phyloP scores from a whole-genome alignment of 1,284 basidiomycete genomes.

The Filobasidium uniguttulatum region DNA sequence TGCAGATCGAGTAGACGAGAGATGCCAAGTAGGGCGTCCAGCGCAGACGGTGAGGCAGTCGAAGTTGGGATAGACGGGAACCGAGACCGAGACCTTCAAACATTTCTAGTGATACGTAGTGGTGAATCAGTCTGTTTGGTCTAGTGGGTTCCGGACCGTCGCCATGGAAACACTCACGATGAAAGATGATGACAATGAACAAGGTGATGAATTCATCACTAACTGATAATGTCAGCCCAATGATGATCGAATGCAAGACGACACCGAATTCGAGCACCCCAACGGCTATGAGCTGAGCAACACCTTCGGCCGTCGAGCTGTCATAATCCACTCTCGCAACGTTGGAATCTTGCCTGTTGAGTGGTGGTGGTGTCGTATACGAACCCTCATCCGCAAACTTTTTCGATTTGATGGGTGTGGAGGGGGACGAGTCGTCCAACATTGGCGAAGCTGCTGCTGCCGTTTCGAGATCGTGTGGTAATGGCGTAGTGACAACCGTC shows the following conservation, averaged over 20 bases:
- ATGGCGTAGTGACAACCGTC: no score
- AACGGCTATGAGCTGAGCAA: conserved; percentile 60
- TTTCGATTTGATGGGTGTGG: no score
- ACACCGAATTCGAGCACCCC: conserved; percentile 60
- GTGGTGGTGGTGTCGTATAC: no score
- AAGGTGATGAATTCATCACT: conserved; percentile 65
- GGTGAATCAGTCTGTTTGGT: conserved; percentile 20
- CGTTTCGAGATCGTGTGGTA: neutral
- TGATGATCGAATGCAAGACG: conserved; percentile 67
- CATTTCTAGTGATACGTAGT: no score
- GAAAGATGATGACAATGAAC: conserved; percentile 82
- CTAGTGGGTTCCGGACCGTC: neutral
- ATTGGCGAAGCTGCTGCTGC: conserved; percentile 4
- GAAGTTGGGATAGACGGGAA: conserved; percentile 62
- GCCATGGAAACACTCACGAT: conserved; percentile 49
- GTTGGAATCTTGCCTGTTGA: no score
- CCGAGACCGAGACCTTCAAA: conserved; percentile 87
- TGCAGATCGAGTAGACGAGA: conserved; percentile 59
- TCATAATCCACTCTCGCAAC: conserved; percentile 8
- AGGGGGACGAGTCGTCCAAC: no score
- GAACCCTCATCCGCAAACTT: no score
- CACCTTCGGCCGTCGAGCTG: conserved; percentile 21
- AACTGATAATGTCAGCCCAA: conserved; percentile 86
- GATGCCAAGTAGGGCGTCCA: conserved; percentile 56
- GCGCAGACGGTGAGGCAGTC: conserved; percentile 47